Evolutionary conservation across 2,329 filamentous ascomycete species (phyloP), one percentile per base, ranked within the genome.

Genomic region (Microdochium trichocladiopsis): DNA sequence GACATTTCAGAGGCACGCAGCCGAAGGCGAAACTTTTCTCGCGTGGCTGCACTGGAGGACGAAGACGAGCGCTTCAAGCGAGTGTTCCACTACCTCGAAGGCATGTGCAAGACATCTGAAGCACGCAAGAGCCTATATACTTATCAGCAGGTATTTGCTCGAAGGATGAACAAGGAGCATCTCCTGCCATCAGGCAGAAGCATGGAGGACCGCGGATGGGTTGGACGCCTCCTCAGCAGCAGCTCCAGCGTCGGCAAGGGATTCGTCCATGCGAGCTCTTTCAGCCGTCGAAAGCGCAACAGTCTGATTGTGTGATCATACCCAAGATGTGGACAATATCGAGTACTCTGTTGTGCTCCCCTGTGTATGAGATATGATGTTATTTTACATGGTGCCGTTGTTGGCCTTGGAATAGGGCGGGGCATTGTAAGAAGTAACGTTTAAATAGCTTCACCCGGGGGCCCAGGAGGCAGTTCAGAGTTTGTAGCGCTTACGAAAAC

Each of bases 81-180:
- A 25, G 69, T 78, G 0, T 79, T 83, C 50, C 48, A 58, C 2
- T 66, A 75, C 28, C 70, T 83, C 0, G 71, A 76, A 41, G 60
- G 65, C 0, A 61, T 74, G 14, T 83, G 80, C 54, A 60, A 61
- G 9, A 81, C 75, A 0, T 59, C 59, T 2, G 75, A 77, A 49
- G 78, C 80, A 1, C 70, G 66, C n/a, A 59, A 64, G 4, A 76
- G 79, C 28, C 63, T 83, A 2, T 67, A 66, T 25, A 57, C 63
- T 3, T 83, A 77, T 72, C 78, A 79, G 61, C 68, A 75, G 53
- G 56, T 55, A 2, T 82, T 77, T 58, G 77, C 78, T 25, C 69
- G 72, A 8, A 66, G 61, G 3, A 56, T 61, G 47, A 61, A 66
- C 10, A 67, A 69, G n/a, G 62, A 68, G 2, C 57, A 56, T 14